Percentiles rank a stretch among this genome's conserved stretches.
These are phyloP conservation scores for Mycena leptocephala DNA, from an alignment of 768 basidiomycete genomes.

Conservation along the genomic window DNA sequence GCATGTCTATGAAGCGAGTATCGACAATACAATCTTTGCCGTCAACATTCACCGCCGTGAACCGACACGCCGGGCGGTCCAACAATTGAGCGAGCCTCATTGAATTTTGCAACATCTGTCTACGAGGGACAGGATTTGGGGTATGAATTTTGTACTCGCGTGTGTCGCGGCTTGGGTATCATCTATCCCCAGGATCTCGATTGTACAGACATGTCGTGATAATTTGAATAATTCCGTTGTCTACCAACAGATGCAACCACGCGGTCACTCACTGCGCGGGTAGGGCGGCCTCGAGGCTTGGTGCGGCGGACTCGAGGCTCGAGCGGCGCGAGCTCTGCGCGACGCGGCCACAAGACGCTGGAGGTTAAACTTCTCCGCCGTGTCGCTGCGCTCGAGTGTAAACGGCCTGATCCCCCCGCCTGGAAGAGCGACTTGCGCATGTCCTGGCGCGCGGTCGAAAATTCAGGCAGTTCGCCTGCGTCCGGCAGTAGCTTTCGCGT, in stretches of 20 bases:
- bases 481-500: conserved; percentile 37
- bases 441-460: conserved; percentile 27
- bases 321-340: conserved; percentile 4
- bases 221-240: neutral
- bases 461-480: conserved; percentile 30
- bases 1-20: too few relatives aligned
- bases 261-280: neutral
- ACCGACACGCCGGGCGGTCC: too few relatives aligned
- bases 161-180: neutral
- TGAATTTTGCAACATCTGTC: too few relatives aligned
- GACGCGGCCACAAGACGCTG: conserved; percentile 19
- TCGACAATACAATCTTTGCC: too few relatives aligned
- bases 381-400: conserved; percentile 24
- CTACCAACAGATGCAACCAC: neutral
- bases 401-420: conserved; percentile 31
- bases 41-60: too few relatives aligned
- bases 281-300: too few relatives aligned
- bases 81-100: too few relatives aligned
- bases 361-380: conserved; percentile 17
- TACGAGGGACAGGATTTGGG: too few relatives aligned
- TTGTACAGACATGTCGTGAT: too few relatives aligned
- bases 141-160: too few relatives aligned
- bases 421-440: conserved; percentile 25
- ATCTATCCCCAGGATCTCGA: neutral
- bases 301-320: conserved; percentile 8